Conservation (phyloP, 345 rosid genomes). For the Aquilaria yunnanensis region DNA sequence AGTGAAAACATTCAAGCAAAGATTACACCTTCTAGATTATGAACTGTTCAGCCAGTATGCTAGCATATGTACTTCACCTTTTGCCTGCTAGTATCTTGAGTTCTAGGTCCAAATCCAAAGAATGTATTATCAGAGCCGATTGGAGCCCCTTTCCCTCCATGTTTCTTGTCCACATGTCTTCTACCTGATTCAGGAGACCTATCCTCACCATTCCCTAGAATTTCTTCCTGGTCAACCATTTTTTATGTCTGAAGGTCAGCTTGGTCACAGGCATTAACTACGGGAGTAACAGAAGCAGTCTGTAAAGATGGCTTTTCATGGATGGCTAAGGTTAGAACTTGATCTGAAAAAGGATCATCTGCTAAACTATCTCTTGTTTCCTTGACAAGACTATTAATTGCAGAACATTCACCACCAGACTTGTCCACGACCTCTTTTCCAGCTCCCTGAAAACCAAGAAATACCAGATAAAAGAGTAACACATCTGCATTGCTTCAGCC, state of each 20-base stretch:
- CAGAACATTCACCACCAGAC: slow-evolving; percentile 40
- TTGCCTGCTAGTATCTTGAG: slow-evolving; percentile 44
- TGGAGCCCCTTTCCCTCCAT: slow-evolving; percentile 42
- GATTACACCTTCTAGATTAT: too few species aligned
- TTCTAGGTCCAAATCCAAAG: slow-evolving; percentile 44
- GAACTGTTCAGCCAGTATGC: too few species aligned
- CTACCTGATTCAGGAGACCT: slow-evolving; percentile 42
- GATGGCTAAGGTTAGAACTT: slow-evolving; percentile 75
- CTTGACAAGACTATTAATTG: slow-evolving; percentile 34
- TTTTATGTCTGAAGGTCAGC: slow-evolving; percentile 28
- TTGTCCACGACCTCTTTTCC: slow-evolving; percentile 35
- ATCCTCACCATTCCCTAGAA: slow-evolving; percentile 33
- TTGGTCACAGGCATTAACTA: slow-evolving; percentile 26
- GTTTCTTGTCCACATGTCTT: slow-evolving; percentile 31
- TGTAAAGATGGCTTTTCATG: slow-evolving; percentile 45
- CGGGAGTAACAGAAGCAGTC: slow-evolving; percentile 35
- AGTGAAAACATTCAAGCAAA: too few species aligned
- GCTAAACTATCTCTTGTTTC: slow-evolving; percentile 47
- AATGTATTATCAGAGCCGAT: slow-evolving; percentile 39
- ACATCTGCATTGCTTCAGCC: background rate
- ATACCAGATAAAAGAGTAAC: slow-evolving; percentile 6
- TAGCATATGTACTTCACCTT: slow-evolving; percentile 44
- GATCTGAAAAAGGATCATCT: slow-evolving; percentile 59
- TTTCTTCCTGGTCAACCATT: slow-evolving; percentile 35
- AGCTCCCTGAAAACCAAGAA: slow-evolving; percentile 37